Evolutionary conservation across 2,329 filamentous ascomycete species (phyloP).

Genomic region (Phialophora verrucosa): DNA sequence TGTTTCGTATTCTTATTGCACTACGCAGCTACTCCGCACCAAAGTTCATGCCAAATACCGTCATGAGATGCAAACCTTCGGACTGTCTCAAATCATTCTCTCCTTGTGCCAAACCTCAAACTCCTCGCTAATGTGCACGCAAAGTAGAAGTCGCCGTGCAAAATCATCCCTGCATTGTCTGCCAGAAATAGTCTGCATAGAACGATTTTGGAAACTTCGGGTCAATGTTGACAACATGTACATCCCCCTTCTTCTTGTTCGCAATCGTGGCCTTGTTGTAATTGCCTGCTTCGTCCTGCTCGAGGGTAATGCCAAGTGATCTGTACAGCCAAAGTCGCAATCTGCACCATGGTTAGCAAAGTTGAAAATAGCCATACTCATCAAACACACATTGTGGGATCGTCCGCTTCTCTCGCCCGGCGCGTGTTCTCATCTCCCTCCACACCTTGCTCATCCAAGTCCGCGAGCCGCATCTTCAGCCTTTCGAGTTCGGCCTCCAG

Average conservation of each 20-base stretch:
- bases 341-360: constrained; percentile 45
- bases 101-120: background rate
- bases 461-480: constrained; percentile 74
- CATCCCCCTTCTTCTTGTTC: constrained; percentile 85
- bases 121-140: constrained; percentile 18
- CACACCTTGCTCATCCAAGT: constrained; percentile 84
- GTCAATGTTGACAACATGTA: constrained; percentile 93
- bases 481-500: constrained; percentile 78
- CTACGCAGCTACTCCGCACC: background rate
- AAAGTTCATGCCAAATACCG: background rate
- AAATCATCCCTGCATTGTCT: constrained; percentile 67
- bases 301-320: constrained; percentile 86
- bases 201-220: constrained; percentile 89
- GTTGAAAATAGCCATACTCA: constrained; percentile 29
- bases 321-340: constrained; percentile 89
- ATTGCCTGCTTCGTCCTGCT: constrained; percentile 78
- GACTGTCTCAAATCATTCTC: background rate
- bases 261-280: constrained; percentile 85
- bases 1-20: background rate
- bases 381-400: constrained; percentile 52
- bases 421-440: constrained; percentile 68
- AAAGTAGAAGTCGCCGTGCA: background rate
- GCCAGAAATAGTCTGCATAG: constrained; percentile 96
- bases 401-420: constrained; percentile 58
- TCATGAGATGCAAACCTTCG: background rate